Evolutionary conservation across 257 asterid species (phyloP).

Genomic region (Solanum virginianum): DNA sequence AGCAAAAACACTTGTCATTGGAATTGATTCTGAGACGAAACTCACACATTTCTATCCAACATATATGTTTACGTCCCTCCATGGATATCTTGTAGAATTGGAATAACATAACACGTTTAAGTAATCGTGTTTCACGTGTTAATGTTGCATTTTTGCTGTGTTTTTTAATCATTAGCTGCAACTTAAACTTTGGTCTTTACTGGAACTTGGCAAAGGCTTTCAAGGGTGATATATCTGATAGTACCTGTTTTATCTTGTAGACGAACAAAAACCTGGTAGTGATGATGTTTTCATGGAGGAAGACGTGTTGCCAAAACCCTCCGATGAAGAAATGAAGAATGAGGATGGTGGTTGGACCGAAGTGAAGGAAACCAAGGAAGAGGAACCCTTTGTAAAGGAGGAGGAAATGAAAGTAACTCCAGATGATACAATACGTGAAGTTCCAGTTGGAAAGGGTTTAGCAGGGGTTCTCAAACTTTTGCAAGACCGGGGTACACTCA

Average conservation of each 20-base stretch:
- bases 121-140: background rate
- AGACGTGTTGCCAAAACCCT: constrained; percentile 39
- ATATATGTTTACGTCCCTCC: background rate
- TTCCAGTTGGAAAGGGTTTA: constrained; percentile 85
- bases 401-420: constrained; percentile 49
- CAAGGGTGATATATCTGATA: background rate
- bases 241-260: constrained; percentile 23
- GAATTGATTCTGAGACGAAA: background rate
- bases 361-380: constrained; percentile 38
- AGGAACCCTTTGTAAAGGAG: constrained; percentile 30
- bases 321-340: constrained; percentile 41
- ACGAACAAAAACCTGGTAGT: constrained; percentile 46
- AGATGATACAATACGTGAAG: constrained; percentile 75
- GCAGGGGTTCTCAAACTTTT: constrained; percentile 68
- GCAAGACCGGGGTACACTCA: constrained; percentile 79
- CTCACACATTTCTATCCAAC: background rate
- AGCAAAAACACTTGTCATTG: background rate
- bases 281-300: constrained; percentile 98
- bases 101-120: background rate
- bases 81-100: background rate
- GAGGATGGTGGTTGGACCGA: constrained; percentile 58
- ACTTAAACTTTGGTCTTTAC: background rate
- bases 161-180: background rate
- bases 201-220: background rate
- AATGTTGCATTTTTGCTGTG: background rate